Conservation (phyloP, 1,139 yeast genomes). For the Kazachstania sp. region DNA sequence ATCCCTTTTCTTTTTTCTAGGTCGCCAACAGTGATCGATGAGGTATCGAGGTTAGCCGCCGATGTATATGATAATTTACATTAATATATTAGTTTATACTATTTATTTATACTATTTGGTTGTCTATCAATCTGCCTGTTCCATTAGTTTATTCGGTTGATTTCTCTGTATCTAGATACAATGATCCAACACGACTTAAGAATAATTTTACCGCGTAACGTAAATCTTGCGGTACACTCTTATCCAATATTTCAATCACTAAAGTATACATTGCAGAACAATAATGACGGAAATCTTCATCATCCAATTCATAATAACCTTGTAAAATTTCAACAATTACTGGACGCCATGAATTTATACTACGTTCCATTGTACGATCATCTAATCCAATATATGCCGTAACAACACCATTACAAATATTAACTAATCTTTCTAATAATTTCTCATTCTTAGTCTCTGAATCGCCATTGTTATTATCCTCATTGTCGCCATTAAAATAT, state of each 20-base stretch:
- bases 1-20: too few relatives aligned
- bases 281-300: conserved; percentile 57
- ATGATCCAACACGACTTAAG: conserved; percentile 63
- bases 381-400: conserved; percentile 65
- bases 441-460: conserved; percentile 37
- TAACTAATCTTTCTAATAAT: conserved; percentile 51
- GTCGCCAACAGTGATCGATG: too few relatives aligned
- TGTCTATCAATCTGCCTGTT: not conserved
- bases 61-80: too few relatives aligned
- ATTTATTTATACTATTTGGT: too few relatives aligned
- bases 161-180: conserved; percentile 30
- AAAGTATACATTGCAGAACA: conserved; percentile 62
- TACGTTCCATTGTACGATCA: conserved; percentile 68
- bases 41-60: too few relatives aligned
- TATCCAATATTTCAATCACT: conserved; percentile 57
- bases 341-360: conserved; percentile 81
- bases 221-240: conserved; percentile 61
- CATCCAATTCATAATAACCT: conserved; percentile 72
- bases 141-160: not conserved
- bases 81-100: too few relatives aligned
- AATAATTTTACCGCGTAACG: conserved; percentile 59
- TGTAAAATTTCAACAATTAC: conserved; percentile 80
- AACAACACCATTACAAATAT: conserved; percentile 63
- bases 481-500: conserved; percentile 46
- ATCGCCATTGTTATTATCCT: conserved; percentile 38